A percentile compares a stretch with the other conserved stretches of the same genome.
phyloP scores from a whole-genome alignment of 73 alveolate species.

The Tetrahymena borealis region DNA sequence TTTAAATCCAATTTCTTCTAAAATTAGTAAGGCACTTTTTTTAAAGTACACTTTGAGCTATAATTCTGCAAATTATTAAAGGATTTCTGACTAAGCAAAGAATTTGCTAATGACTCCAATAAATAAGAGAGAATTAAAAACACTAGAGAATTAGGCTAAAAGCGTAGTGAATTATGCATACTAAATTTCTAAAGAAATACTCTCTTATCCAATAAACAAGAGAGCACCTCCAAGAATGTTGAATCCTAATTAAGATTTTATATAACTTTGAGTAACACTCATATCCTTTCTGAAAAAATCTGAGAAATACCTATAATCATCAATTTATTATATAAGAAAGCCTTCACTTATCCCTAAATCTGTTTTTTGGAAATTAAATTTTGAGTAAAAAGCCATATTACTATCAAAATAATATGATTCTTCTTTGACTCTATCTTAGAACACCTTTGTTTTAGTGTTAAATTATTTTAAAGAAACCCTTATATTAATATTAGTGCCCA shows the following conservation, averaged over 20 bases:
- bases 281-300: background rate
- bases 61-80: background rate
- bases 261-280: background rate
- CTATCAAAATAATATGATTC: background rate
- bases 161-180: background rate
- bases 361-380: background rate
- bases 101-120: background rate
- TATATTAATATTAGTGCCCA: background rate
- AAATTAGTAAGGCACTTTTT: background rate
- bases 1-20: background rate
- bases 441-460: background rate
- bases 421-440: background rate
- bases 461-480: background rate
- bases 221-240: background rate
- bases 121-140: background rate
- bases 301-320: background rate
- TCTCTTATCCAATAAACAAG: background rate
- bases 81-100: background rate
- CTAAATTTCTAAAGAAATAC: background rate
- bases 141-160: background rate
- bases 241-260: background rate
- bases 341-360: background rate
- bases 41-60: background rate
- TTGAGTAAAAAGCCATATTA: background rate
- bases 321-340: background rate